Percentiles rank a stretch among this genome's conserved stretches.
Conservation (phyloP, 2,329 filamentous ascomycete species). For the Intubia oerlemansii region DNA sequence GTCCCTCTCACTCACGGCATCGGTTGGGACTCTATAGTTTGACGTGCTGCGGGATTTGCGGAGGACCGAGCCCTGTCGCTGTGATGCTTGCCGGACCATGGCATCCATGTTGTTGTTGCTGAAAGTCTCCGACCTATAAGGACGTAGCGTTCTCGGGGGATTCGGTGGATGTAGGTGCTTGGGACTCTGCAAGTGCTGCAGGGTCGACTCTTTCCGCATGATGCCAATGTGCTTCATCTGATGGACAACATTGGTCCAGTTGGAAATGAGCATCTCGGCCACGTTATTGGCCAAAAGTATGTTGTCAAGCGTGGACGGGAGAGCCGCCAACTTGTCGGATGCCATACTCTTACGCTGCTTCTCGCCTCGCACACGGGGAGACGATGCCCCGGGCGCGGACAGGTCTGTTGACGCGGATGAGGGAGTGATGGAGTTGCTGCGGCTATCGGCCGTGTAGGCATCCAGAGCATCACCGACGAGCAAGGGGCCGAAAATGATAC, state of each 20-base stretch:
- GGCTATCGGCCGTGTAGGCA: conserved; percentile 22
- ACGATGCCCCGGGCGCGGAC: conserved; percentile 15
- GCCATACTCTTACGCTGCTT: conserved; percentile 9
- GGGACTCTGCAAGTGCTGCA: conserved; percentile 1
- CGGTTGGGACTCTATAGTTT: too few species aligned
- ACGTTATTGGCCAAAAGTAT: conserved; percentile 35
- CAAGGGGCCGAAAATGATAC: conserved; percentile 43
- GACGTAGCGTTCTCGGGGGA: conserved; percentile 4
- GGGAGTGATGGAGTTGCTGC: conserved; percentile 14
- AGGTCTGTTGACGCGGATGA: conserved; percentile 11
- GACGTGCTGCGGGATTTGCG: conserved; percentile 7
- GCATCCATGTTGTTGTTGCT: conserved; percentile 1
- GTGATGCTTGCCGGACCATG: neutral
- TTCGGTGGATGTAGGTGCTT: too few species aligned
- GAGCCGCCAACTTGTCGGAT: conserved; percentile 8
- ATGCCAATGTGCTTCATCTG: conserved; percentile 30
- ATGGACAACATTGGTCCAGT: conserved; percentile 42
- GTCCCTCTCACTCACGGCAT: neutral
- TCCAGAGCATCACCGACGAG: conserved; percentile 35
- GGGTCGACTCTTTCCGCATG: conserved; percentile 8
- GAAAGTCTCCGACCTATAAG: conserved; percentile 7
- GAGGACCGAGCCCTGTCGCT: neutral
- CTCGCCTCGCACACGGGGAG: conserved; percentile 21
- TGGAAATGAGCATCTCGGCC: conserved; percentile 41
- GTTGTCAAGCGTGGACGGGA: conserved; percentile 25